Evolutionary conservation across 2,329 filamentous ascomycete genomes (phyloP), one percentile per base, ranked within the genome.

Genomic region (Dactylellina parvicollis): DNA sequence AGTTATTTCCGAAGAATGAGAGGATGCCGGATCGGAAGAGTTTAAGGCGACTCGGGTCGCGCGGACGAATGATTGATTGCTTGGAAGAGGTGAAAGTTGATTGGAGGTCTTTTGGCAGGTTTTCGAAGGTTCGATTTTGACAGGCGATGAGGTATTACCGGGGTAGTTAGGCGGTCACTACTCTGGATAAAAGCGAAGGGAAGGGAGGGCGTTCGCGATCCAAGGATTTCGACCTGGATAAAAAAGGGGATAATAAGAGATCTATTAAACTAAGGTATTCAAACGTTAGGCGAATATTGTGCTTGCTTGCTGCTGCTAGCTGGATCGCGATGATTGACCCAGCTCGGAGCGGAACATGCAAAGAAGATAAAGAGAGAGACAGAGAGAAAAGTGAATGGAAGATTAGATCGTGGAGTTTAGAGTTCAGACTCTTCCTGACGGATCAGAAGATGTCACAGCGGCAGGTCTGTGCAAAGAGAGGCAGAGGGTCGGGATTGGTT

Each of bases 121-220:
- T 42, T 42, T 16, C 38, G 18, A 28, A 50, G 10, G 42, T 20
- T 49, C 24, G 34, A 22, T n/a, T 52, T 52, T 4, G 8, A 24
- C 34, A 10, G 24, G 59, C 49, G 60, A 65, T 65, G 60, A 65
- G 60, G 60, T 65, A 56, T 65, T 65, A 65, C 60, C 40, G 16
- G 60, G 60, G 38, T 55, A 34, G 30, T 16, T 55, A 26, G 47
- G 26, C 34, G 24, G 38, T n/a, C n/a, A n/a, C n/a, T 36, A 40
- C 36, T 54, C 14, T 64, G 59, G 59, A 55, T 64, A 64, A 64
- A 64, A 26, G 54, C 40, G 47, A 55, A 30, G 20, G 52, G 46
- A 60, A 54, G 36, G 49, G 38, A 55, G 20, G 65, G 56, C 65
- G 65, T 56, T 61, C 65, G 65, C 65, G 56, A 70, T 70, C 65